Evolutionary conservation across 2,329 filamentous ascomycete species (phyloP), one percentile per base, ranked within the genome.

Genomic region (Fusarium anthophilum): DNA sequence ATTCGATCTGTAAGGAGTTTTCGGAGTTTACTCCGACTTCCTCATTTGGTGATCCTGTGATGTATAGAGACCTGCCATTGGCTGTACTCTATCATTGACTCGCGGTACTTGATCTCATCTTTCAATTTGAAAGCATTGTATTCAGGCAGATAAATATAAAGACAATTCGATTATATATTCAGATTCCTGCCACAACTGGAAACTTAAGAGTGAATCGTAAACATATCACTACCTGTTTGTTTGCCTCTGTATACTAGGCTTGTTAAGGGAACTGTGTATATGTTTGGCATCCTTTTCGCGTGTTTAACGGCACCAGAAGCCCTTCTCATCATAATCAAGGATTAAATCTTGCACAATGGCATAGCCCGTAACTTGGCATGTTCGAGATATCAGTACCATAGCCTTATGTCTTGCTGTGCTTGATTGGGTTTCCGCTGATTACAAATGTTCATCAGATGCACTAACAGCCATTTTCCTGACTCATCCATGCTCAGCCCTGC

Each of bases 21-120:
- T 71, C 75, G 75, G 75, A 76, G 70, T 62, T 48, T 54, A 39
- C 67, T 74, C 73, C 73, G 68, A 74, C 47, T 77, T 74, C 75
- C 75, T 66, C 54, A 66, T 73, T 50, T 18, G 65, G 75, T 56
- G 32, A 24, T 13, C n/a, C 9, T 22, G 5, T n/a, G 17, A 39
- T 38, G 26, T 6, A 32, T 5, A 3, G 30, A 56, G 43, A 35
- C 26, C 37, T 63, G 18, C 57, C 41, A 77, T 77, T 77, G 75
- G 75, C 39, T 44, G 26, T 54, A 10, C n/a, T 15, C 17, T n/a
- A 10, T 26, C 24, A 22, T 50, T 26, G 15, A 14, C n/a, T 60
- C n/a, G 14, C 12, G 10, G 13, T 56, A 8, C 17, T 35, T 22
- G 20, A 17, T 14, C 5, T 37, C 18, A 18, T 24, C 26, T 53